Conservation (phyloP, 2,329 filamentous ascomycete genomes). For the Aspergillus calidoustus region DNA sequence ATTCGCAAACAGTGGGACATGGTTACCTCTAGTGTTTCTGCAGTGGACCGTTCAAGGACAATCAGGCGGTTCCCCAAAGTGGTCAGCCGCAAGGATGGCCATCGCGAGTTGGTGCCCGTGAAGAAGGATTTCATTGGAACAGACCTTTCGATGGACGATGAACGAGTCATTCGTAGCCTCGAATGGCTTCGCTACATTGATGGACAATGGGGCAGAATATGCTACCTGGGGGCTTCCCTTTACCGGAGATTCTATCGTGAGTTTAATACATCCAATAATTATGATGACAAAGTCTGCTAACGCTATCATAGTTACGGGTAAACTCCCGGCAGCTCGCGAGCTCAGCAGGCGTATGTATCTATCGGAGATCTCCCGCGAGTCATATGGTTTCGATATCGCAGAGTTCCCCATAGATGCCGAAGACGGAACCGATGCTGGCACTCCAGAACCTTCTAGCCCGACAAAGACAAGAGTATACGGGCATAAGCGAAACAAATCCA, state of each 20-base stretch:
- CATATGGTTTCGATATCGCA: slow-evolving; percentile 45
- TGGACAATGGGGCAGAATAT: slow-evolving; percentile 72
- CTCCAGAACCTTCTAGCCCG: slow-evolving; percentile 37
- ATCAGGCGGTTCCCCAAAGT: slow-evolving; percentile 46
- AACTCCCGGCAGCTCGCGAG: slow-evolving; percentile 59
- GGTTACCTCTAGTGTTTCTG: slow-evolving; percentile 40
- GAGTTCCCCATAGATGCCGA: slow-evolving; percentile 29
- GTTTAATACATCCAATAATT: slow-evolving; percentile 44
- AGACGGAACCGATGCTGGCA: slow-evolving; percentile 29
- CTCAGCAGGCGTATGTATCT: slow-evolving; percentile 58
- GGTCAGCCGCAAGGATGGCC: slow-evolving; percentile 54
- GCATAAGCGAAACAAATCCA: slow-evolving; percentile 35
- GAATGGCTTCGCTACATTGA: slow-evolving; percentile 83
- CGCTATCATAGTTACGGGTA: slow-evolving; percentile 32
- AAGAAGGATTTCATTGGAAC: slow-evolving; percentile 73
- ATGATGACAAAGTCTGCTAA: slow-evolving; percentile 5
- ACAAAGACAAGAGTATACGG: slow-evolving; percentile 34
- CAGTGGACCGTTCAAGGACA: slow-evolving; percentile 36
- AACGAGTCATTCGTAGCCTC: slow-evolving; percentile 77
- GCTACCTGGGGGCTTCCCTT: slow-evolving; percentile 70
- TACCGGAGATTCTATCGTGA: slow-evolving; percentile 84
- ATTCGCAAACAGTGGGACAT: slow-evolving; percentile 69
- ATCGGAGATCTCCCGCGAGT: slow-evolving; percentile 50
- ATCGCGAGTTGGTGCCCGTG: slow-evolving; percentile 65
- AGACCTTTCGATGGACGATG: slow-evolving; percentile 61